Percentiles rank a stretch among this genome's conserved stretches.
Conservation (phyloP, 176 grass and related monocot species). For the Avena atlantica region DNA sequence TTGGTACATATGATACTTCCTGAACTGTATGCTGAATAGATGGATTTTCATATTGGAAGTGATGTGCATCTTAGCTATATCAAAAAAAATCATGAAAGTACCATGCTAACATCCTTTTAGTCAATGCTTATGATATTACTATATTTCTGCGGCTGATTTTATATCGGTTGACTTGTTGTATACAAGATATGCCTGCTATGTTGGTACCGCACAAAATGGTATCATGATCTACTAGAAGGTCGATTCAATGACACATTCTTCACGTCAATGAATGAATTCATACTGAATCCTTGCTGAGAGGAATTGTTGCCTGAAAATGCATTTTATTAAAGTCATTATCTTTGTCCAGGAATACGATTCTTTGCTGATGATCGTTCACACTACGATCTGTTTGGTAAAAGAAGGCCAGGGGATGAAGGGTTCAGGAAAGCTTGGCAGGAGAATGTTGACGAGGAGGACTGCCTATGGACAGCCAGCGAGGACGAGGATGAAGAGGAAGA, state of each 20-base stretch:
- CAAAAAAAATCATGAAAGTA: slow-evolving; percentile 2
- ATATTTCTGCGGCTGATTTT: no score
- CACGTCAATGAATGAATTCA: neutral
- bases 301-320: neutral
- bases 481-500: slow-evolving; percentile 71
- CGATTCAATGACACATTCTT: neutral
- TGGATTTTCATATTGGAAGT: neutral
- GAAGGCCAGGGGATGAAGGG: slow-evolving; percentile 79
- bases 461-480: slow-evolving; percentile 92
- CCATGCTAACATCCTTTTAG: neutral
- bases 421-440: slow-evolving; percentile 90
- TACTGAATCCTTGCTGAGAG: neutral
- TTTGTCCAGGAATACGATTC: slow-evolving; percentile 58
- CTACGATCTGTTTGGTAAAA: slow-evolving; percentile 83
- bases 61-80: neutral
- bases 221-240: neutral
- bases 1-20: no score
- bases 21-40: neutral
- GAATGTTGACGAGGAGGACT: slow-evolving; percentile 86
- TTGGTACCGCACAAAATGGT: neutral
- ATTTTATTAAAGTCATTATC: slow-evolving; percentile 1
- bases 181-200: neutral
- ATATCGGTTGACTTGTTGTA: neutral
- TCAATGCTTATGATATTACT: neutral
- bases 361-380: slow-evolving; percentile 57